A percentile compares a stretch with the other conserved stretches of the same genome.
phyloP scores from a whole-genome alignment of 2,329 filamentous ascomycete species.

The Tolypocladium ovalisporum region DNA sequence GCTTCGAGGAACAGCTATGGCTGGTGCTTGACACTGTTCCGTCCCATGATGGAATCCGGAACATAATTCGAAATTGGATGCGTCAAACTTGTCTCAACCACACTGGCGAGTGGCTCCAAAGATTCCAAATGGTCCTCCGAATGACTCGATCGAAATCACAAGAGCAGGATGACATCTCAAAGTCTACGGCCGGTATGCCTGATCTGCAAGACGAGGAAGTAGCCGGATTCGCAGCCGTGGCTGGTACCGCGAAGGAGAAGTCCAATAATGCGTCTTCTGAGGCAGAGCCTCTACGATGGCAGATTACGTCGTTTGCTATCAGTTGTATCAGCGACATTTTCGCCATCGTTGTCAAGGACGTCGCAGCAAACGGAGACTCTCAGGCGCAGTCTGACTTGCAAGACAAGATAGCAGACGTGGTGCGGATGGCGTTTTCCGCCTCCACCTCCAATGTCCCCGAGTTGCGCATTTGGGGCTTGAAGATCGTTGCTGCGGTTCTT shows the following conservation, averaged over 20 bases:
- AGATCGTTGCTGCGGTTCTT: constrained; percentile 85
- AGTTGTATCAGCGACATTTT: constrained; percentile 78
- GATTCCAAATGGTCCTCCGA: constrained; percentile 79
- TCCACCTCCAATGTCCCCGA: constrained; percentile 90
- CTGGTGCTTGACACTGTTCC: constrained; percentile 71
- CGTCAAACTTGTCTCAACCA: constrained; percentile 76
- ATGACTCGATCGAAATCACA: constrained; percentile 66
- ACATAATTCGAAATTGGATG: constrained; percentile 87
- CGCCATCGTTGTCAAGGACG: constrained; percentile 65
- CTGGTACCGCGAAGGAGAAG: constrained; percentile 49
- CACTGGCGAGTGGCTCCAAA: constrained; percentile 75
- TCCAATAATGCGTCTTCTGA: constrained; percentile 40
- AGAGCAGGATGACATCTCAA: constrained; percentile 34
- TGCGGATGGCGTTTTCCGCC: constrained; percentile 93
- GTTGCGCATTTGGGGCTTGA: constrained; percentile 79
- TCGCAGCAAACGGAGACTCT: constrained; percentile 67
- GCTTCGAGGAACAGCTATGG: constrained; percentile 88
- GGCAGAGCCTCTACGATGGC: constrained; percentile 88
- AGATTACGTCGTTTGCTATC: constrained; percentile 90
- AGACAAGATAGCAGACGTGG: constrained; percentile 76
- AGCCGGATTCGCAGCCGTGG: constrained; percentile 80
- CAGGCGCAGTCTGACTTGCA: constrained; percentile 70
- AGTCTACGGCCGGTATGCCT: constrained; percentile 42
- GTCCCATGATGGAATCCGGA: constrained; percentile 67
- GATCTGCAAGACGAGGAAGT: constrained; percentile 95